Evolutionary conservation across 805 yeast genomes (phyloP).

Genomic region (Candida piceae): DNA sequence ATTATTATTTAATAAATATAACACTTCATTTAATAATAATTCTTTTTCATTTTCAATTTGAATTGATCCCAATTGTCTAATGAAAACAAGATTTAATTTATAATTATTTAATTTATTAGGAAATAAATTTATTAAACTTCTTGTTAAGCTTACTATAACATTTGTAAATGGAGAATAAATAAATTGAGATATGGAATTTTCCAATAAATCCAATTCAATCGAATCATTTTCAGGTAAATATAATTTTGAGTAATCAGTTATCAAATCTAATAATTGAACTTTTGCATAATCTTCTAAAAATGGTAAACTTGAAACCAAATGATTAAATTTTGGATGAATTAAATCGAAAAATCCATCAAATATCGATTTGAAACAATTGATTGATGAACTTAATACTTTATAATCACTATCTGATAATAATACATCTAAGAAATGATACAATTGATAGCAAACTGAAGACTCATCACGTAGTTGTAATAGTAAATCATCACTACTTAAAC

Average conservation of each 20-base stretch:
- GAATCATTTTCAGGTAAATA: constrained; percentile 63
- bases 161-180: constrained; percentile 49
- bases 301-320: constrained; percentile 31
- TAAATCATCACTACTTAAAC: constrained; percentile 2
- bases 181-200: constrained; percentile 42
- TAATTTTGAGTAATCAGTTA: constrained; percentile 60
- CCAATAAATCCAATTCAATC: constrained; percentile 27
- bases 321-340: constrained; percentile 66
- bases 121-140: constrained; percentile 52
- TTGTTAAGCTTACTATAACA: constrained; percentile 57
- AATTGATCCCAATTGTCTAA: constrained; percentile 21
- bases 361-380: constrained; percentile 50
- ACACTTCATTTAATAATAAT: constrained; percentile 13
- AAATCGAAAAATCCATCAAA: constrained; percentile 56
- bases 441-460: constrained; percentile 41
- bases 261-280: constrained; percentile 48
- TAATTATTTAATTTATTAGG: constrained; percentile 49
- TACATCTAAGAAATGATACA: constrained; percentile 43
- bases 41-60: constrained; percentile 7
- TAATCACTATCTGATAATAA: constrained; percentile 63
- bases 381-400: constrained; percentile 64
- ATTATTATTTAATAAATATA: constrained; percentile 25
- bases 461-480: constrained; percentile 17
- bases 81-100: constrained; percentile 46
- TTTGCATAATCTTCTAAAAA: constrained; percentile 75